These are phyloP conservation scores for Alternaria arborescens DNA, from an alignment of 2,329 filamentous ascomycete genomes.

Conservation along the genomic window DNA sequence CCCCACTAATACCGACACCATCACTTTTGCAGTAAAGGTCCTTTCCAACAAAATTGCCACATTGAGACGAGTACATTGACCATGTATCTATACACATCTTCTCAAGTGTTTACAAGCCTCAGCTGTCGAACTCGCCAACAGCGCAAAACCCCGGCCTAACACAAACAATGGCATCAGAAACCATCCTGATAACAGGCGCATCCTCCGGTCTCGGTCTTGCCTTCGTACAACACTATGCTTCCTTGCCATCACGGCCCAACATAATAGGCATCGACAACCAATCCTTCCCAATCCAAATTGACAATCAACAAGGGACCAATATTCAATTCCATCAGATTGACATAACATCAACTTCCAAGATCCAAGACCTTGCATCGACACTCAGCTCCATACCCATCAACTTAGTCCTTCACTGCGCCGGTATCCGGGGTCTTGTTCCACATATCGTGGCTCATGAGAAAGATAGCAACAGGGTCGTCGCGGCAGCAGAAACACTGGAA, in stretches of 20 bases:
- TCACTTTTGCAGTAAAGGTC: slow-evolving; percentile 5
- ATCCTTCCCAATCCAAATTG: slow-evolving; percentile 1
- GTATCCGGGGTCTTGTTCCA: slow-evolving; percentile 56
- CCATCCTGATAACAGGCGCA: slow-evolving; percentile 89
- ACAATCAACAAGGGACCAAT: background rate
- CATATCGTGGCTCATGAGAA: slow-evolving; percentile 22
- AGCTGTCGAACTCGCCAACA: background rate
- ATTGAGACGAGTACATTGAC: background rate
- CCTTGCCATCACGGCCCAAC: slow-evolving; percentile 9
- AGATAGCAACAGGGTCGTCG: slow-evolving; percentile 34
- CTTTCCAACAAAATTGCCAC: slow-evolving; percentile 2
- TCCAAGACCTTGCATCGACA: slow-evolving; percentile 24
- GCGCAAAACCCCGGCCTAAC: background rate
- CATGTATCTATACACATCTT: background rate
- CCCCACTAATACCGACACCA: background rate
- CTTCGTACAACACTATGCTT: slow-evolving; percentile 50
- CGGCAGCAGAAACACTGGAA: slow-evolving; percentile 52
- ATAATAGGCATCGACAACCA: slow-evolving; percentile 36
- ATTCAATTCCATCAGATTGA: slow-evolving; percentile 20
- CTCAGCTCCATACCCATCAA: slow-evolving; percentile 39
- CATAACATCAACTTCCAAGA: slow-evolving; percentile 13
- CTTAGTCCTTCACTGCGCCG: slow-evolving; percentile 56
- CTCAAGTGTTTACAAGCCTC: background rate
- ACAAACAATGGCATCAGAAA: slow-evolving; percentile 49
- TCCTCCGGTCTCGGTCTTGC: slow-evolving; percentile 88